A percentile compares a stretch with the other conserved stretches of the same genome.
These are phyloP conservation scores for Saccharomyces hybrid DNA, from an alignment of 1,139 yeast genomes.

Conservation along the genomic window DNA sequence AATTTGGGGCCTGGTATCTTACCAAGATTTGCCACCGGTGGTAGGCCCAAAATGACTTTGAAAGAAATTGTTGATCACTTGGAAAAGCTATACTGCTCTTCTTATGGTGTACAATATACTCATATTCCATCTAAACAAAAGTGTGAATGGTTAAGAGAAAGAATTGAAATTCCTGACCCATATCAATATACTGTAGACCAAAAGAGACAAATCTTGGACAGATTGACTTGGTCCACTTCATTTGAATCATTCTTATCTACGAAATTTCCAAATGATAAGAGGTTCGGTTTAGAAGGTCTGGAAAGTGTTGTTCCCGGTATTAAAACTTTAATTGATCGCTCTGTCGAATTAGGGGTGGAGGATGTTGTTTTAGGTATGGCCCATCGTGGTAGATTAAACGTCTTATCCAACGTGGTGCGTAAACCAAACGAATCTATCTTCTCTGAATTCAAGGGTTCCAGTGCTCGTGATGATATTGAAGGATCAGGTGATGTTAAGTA, in stretches of 20 bases:
- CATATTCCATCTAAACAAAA: constrained; percentile 93
- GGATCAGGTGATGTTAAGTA: constrained; percentile 99
- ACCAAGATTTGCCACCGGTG: constrained; percentile 75
- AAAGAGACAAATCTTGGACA: constrained; percentile 92
- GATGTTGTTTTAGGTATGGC: constrained; percentile 99
- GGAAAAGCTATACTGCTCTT: constrained; percentile 78
- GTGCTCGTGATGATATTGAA: constrained; percentile 64
- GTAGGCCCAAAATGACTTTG: constrained; percentile 58
- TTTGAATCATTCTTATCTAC: constrained; percentile 88
- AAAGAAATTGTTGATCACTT: constrained; percentile 71
- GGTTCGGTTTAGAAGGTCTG: constrained; percentile 98
- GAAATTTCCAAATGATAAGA: constrained; percentile 95
- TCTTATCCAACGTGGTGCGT: constrained; percentile 95
- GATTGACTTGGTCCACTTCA: constrained; percentile 92
- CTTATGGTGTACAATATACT: constrained; percentile 90
- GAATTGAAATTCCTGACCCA: constrained; percentile 88
- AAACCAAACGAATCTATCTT: constrained; percentile 97
- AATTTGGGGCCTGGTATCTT: constrained; percentile 95
- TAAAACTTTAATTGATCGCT: constrained; percentile 88
- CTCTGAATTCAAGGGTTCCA: constrained; percentile 89
- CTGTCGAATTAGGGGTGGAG: constrained; percentile 89
- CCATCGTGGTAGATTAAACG: constrained; percentile 97
- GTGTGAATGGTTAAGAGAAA: constrained; percentile 97
- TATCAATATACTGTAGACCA: constrained; percentile 78
- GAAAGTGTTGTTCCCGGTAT: constrained; percentile 95